Conservation (phyloP, 495 filamentous ascomycete species). For the Cercophora sp. region DNA sequence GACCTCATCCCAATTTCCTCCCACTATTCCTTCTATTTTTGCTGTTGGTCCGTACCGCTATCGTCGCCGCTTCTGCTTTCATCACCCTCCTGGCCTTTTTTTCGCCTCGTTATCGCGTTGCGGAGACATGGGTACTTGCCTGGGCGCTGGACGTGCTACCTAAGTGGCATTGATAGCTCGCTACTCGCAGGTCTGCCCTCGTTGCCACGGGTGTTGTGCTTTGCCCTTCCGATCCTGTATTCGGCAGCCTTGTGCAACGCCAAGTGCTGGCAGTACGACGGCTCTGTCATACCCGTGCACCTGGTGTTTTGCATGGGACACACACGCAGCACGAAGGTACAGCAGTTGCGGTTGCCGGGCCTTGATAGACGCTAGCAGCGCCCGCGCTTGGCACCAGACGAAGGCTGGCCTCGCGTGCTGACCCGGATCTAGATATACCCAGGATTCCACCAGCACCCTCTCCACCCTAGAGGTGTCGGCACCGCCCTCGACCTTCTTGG, state of each 20-base stretch:
- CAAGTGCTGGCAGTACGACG: slow-evolving; percentile 43
- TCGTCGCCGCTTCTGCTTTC: slow-evolving; percentile 6
- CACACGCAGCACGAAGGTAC: slow-evolving; percentile 19
- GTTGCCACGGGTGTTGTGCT: slow-evolving; percentile 33
- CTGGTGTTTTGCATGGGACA: slow-evolving; percentile 26
- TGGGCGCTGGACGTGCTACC: slow-evolving; percentile 30
- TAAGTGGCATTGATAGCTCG: slow-evolving; percentile 27
- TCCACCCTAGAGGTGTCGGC: slow-evolving; percentile 44
- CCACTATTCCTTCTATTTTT: neutral
- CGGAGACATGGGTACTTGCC: slow-evolving; percentile 29
- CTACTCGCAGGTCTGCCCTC: slow-evolving; percentile 23
- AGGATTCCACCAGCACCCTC: slow-evolving; percentile 41
- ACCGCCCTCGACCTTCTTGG: slow-evolving; percentile 43
- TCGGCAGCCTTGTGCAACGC: slow-evolving; percentile 38
- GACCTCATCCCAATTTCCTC: too few relatives aligned
- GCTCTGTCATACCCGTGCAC: slow-evolving; percentile 39
- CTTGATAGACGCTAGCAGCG: slow-evolving; percentile 19
- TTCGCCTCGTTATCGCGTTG: slow-evolving; percentile 4
- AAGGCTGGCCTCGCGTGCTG: slow-evolving; percentile 28
- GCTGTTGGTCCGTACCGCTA: slow-evolving; percentile 6
- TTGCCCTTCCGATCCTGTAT: slow-evolving; percentile 40
- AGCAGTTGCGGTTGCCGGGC: slow-evolving; percentile 28
- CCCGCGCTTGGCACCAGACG: slow-evolving; percentile 19
- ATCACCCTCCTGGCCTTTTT: slow-evolving; percentile 7
- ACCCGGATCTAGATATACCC: slow-evolving; percentile 40